Evolutionary conservation across 768 basidiomycete genomes (phyloP), one percentile per base, ranked within the genome.

Genomic region (Tricholoma saponaceum): DNA sequence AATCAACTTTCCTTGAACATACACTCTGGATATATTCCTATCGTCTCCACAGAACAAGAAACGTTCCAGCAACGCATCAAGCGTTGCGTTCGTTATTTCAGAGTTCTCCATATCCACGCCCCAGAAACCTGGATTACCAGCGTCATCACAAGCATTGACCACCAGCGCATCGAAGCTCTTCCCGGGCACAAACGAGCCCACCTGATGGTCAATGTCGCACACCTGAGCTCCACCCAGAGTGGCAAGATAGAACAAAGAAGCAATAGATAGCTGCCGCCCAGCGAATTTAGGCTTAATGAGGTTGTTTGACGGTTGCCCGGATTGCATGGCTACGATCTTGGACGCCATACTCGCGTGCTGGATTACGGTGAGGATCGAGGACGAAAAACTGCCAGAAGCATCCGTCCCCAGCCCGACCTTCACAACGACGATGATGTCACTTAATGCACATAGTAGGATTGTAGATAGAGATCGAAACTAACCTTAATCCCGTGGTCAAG

Each of bases 351-450:
- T 84, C 43, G 89, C 82, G 74, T 90, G 81, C 68, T 86, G 88
- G 50, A 95, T 79, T 14, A 81, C 78, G 22, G 78, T 82, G 59
- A 97, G 77, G 58, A 98, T 89, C 4, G 93, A 95, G 3, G 86
- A 78, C 9, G 83, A 84, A 70, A 84, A 92, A 4, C 96, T 95
- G 10, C 96, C 96, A 1, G 92, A 89, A 54, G 90, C 86, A 67
- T 96, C 94, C 52, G 95, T 95, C 2, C 96, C 96, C n/a, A 98
- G 76, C 16, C 94, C 93, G 59, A 98, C 91, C 93, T 95, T 59
- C 13, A n/a, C 43, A 41, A 53, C 13, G 28, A 37, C 10, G 10
- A 37, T n/a, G 5, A n/a, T n/a, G n/a, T n/a, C n/a, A 20, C n/a
- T 33, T 44, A 14, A 13, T 16, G 52, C 12, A 46, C 4, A 22